Percentiles rank a stretch among this genome's conserved stretches.
phyloP scores from a whole-genome alignment of 768 basidiomycete species.

The Aureoboletus auriporus region DNA sequence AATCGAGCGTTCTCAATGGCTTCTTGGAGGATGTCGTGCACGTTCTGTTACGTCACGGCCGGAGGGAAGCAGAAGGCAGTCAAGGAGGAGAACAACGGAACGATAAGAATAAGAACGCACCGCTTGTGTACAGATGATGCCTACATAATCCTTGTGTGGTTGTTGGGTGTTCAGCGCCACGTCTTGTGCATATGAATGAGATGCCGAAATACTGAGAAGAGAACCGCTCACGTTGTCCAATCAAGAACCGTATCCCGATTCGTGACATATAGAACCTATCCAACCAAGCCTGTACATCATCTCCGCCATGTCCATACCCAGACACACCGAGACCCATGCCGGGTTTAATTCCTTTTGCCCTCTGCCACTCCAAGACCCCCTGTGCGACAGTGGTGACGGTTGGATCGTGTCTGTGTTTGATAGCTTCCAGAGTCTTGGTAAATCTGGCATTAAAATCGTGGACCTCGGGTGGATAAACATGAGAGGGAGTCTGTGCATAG shows the following conservation, averaged over 20 bases:
- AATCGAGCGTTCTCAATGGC: slow-evolving; percentile 96
- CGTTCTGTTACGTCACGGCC: slow-evolving; percentile 50
- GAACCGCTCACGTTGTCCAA: slow-evolving; percentile 78
- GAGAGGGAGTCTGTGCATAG: slow-evolving; percentile 70
- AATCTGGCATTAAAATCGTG: slow-evolving; percentile 91
- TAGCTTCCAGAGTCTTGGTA: slow-evolving; percentile 79
- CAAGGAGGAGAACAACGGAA: neutral
- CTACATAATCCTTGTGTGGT: slow-evolving; percentile 88
- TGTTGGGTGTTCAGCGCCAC: slow-evolving; percentile 92
- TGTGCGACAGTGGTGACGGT: slow-evolving; percentile 97
- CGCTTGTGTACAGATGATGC: slow-evolving; percentile 93
- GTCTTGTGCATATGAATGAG: slow-evolving; percentile 45
- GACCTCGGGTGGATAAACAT: slow-evolving; percentile 87
- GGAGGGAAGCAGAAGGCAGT: neutral
- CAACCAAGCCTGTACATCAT: slow-evolving; percentile 92
- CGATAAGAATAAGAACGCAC: slow-evolving; percentile 40
- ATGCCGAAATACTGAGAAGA: neutral
- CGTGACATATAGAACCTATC: slow-evolving; percentile 97
- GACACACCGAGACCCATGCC: slow-evolving; percentile 27
- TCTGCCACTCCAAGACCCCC: slow-evolving; percentile 96
- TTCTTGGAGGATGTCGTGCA: slow-evolving; percentile 97
- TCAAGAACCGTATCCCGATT: slow-evolving; percentile 93
- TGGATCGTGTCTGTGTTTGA: slow-evolving; percentile 94
- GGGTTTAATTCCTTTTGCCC: slow-evolving; percentile 33
- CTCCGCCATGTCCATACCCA: slow-evolving; percentile 58